A percentile compares a stretch with the other conserved stretches of the same genome.
Conservation (phyloP, 495 filamentous ascomycete genomes). For the Lasiosphaeria miniovina region DNA sequence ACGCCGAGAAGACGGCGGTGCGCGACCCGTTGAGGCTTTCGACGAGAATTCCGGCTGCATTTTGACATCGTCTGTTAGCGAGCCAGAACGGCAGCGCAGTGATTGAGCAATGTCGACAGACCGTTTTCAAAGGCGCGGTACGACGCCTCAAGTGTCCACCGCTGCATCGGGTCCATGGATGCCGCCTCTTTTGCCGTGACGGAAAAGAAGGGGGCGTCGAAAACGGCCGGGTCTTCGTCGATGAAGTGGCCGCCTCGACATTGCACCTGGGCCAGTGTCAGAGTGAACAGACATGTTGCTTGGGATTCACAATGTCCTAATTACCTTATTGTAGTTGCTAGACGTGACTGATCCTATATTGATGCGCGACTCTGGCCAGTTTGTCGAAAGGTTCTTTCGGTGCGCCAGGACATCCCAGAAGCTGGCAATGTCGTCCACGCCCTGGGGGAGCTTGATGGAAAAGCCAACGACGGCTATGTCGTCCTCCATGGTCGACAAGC, state of each 20-base stretch:
- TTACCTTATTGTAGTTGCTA: too few species aligned
- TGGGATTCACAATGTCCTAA: too few species aligned
- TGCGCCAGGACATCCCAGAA: slow-evolving; percentile 37
- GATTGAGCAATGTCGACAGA: neutral
- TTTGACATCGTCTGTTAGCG: neutral
- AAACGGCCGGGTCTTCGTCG: slow-evolving; percentile 43
- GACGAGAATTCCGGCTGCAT: slow-evolving; percentile 57
- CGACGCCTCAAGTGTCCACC: slow-evolving; percentile 68
- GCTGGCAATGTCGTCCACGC: slow-evolving; percentile 25
- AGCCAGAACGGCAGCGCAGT: too few species aligned
- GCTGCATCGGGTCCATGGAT: slow-evolving; percentile 65
- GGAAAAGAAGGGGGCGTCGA: slow-evolving; percentile 56
- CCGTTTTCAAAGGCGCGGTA: slow-evolving; percentile 76
- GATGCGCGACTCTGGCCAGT: slow-evolving; percentile 32
- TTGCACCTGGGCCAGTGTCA: neutral
- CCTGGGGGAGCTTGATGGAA: slow-evolving; percentile 37
- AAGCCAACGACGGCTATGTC: slow-evolving; percentile 36
- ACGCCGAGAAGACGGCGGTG: slow-evolving; percentile 30
- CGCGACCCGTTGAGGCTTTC: slow-evolving; percentile 49
- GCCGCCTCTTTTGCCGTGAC: slow-evolving; percentile 59
- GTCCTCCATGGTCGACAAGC: neutral
- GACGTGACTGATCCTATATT: slow-evolving; percentile 11
- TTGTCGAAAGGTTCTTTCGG: slow-evolving; percentile 31
- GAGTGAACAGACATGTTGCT: too few species aligned
- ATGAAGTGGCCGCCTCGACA: slow-evolving; percentile 28